Base-by-base conservation (phyloP, 179 eudicot genomes). In the Amaranthus tricolor region DNA sequence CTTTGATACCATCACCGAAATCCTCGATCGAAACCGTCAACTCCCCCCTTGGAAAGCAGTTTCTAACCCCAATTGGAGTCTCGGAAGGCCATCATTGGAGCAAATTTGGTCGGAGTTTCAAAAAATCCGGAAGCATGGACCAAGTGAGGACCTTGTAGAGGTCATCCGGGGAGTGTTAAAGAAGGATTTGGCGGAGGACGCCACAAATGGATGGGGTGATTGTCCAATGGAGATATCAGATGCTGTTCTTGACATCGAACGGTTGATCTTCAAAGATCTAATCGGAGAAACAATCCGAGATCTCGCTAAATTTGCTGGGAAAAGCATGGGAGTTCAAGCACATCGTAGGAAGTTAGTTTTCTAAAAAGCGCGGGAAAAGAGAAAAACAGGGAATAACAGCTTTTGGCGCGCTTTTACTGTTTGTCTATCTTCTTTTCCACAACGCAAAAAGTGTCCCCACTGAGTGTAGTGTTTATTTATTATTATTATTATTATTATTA, bases 301-400 rank as follows among this genome's bases (percentile, higher is more conserved):
- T 81, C 87, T 90, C 16, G 93, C 91, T 0, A 68, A 64, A 10
- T n/a, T 76, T 67, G 75, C 84, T 51, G 83, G 82, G 13, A 66
- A 82, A 82, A 74, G 70, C 24, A 60, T 49, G 31, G 75, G 79
- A 43, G 69, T 71, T 5, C 63, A 65, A 20, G 83, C 86, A 59
- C 83, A 86, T 60, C 82, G 96, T 79, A 84, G 96, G 87, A 93
- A 88, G 86, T 79, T 93, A 82, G 84, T 89, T 75, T 91, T 93
- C 74, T 89, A 74, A 86, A 49, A 69, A 73, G 66, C 76, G 81
- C 80, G 83, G 84, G 79, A 76, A 60, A 48, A 51, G n/a, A 50
- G 19, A 55, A 71, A 72, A 73, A 61, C 44, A 43, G 19, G 21
- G 48, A 66, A 78, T 69, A 19, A 49, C 72, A 50, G 56, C 73